A percentile compares a stretch with the other conserved stretches of the same genome.
Evolutionary conservation across 192 early-diverging fungal species (phyloP).

Genomic region (Backusella mclennaniae): DNA sequence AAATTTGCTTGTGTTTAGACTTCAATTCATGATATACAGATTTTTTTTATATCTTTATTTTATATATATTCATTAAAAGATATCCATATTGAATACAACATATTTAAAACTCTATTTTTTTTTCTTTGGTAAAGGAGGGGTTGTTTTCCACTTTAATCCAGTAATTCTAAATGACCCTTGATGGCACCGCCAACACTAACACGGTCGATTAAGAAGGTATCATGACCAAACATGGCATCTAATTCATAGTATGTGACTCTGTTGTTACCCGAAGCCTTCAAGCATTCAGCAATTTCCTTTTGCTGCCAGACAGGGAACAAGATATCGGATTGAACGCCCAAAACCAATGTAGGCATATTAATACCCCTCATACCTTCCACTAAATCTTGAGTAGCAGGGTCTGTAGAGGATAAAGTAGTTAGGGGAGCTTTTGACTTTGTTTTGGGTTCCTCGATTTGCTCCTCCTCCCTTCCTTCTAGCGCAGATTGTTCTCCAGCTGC

Average conservation of each 20-base stretch:
- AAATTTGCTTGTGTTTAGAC: too few relatives aligned
- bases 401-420: slow-evolving; percentile 38
- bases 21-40: not conserved
- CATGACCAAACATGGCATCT: slow-evolving; percentile 96
- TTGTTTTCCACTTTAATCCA: not conserved
- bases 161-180: slow-evolving; percentile 81
- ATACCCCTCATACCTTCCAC: slow-evolving; percentile 69
- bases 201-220: slow-evolving; percentile 92
- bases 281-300: slow-evolving; percentile 90
- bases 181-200: slow-evolving; percentile 91
- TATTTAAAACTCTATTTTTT: not conserved
- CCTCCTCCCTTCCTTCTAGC: slow-evolving; percentile 35
- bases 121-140: not conserved
- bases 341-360: slow-evolving; percentile 79
- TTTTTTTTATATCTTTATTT: not conserved
- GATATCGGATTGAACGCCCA: slow-evolving; percentile 95
- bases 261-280: slow-evolving; percentile 82
- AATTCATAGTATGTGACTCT: slow-evolving; percentile 95
- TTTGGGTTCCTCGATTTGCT: slow-evolving; percentile 6
- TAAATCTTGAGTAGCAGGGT: slow-evolving; percentile 57
- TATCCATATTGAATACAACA: not conserved
- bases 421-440: not conserved
- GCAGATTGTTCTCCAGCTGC: slow-evolving; percentile 21
- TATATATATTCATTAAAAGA: not conserved
- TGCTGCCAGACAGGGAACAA: slow-evolving; percentile 96